Conservation (phyloP, 1,139 yeast species). For the Saccharomyces hybrid region DNA sequence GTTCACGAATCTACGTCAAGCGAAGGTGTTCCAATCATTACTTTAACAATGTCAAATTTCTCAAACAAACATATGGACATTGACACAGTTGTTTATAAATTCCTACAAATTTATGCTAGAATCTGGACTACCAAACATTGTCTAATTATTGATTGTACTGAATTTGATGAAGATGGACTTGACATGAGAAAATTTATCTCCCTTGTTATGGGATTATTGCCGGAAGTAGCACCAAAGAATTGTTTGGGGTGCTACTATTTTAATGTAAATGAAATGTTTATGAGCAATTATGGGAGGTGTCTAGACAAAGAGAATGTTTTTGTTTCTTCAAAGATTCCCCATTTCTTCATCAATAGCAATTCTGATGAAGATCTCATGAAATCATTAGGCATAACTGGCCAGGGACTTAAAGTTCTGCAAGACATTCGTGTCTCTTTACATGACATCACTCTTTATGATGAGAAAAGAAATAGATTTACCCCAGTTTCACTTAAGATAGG, state of each 20-base stretch:
- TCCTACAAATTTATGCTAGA: constrained; percentile 62
- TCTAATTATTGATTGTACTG: constrained; percentile 63
- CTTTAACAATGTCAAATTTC: constrained; percentile 44
- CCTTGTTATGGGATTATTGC: constrained; percentile 35
- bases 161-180: constrained; percentile 35
- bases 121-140: constrained; percentile 67
- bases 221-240: constrained; percentile 46
- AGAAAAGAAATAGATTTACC: constrained; percentile 35
- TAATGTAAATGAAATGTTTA: constrained; percentile 48
- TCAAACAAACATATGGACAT: constrained; percentile 42
- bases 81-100: constrained; percentile 51
- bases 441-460: constrained; percentile 39
- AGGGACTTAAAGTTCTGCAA: constrained; percentile 33
- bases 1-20: constrained; percentile 58
- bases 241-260: constrained; percentile 52
- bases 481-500: constrained; percentile 66
- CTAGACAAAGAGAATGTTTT: constrained; percentile 19
- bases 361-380: constrained; percentile 45
- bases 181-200: constrained; percentile 26
- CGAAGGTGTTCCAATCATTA: constrained; percentile 68
- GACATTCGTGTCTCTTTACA: constrained; percentile 50
- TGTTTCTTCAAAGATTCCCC: constrained; percentile 20
- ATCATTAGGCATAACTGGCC: constrained; percentile 43
- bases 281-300: constrained; percentile 31
- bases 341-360: constrained; percentile 36